Conservation (phyloP, 495 filamentous ascomycete genomes). For the Trypethelium eluteriae region DNA sequence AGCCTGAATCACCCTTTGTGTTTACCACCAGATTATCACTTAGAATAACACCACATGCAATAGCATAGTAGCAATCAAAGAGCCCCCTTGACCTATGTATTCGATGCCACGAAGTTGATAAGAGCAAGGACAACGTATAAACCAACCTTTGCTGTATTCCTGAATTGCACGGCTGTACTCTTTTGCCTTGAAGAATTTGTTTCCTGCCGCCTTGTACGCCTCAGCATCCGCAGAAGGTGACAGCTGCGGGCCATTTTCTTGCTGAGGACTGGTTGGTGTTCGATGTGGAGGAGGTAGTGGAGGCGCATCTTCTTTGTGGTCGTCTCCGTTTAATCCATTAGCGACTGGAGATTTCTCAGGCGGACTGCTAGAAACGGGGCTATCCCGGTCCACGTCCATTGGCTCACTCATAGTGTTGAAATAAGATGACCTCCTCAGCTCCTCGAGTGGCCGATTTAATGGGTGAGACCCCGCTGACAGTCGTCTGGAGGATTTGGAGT, state of each 20-base stretch:
- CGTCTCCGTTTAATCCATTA: constrained; percentile 46
- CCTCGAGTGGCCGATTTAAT: constrained; percentile 77
- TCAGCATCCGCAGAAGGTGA: constrained; percentile 60
- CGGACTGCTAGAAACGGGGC: constrained; percentile 26
- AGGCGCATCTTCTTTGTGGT: constrained; percentile 45
- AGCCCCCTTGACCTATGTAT: no score
- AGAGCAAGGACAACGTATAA: neutral
- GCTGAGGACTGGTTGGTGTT: constrained; percentile 51
- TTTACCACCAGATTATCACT: no score
- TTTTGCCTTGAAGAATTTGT: constrained; percentile 90
- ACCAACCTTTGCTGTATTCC: constrained; percentile 85
- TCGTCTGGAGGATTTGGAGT: constrained; percentile 11
- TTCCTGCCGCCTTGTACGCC: constrained; percentile 81
- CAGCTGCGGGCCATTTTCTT: constrained; percentile 30
- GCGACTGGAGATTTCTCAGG: constrained; percentile 27
- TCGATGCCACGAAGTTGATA: neutral
- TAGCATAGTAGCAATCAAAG: no score
- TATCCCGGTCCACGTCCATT: constrained; percentile 24
- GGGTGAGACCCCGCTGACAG: constrained; percentile 57
- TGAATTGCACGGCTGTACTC: constrained; percentile 79
- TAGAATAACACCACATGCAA: no score
- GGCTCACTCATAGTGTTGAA: constrained; percentile 41
- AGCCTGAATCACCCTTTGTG: constrained; percentile 1
- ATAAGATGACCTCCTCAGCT: constrained; percentile 62
- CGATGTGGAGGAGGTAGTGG: constrained; percentile 76